A percentile compares a stretch with the other conserved stretches of the same genome.
phyloP scores from a whole-genome alignment of 176 grass and related monocot species.

The Phoenix roebelenii region DNA sequence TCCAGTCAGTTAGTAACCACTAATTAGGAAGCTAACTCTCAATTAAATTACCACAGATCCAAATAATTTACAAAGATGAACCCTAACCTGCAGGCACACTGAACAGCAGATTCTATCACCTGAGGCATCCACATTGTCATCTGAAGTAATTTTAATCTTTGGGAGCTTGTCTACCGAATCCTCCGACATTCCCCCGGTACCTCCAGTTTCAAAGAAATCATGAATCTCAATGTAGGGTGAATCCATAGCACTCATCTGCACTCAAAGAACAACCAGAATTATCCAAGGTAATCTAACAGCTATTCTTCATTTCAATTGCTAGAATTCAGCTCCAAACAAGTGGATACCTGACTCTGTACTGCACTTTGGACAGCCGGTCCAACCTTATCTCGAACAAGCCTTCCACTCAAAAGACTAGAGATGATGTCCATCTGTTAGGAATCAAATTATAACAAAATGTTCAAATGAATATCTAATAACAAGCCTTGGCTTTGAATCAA shows the following conservation, averaged over 20 bases:
- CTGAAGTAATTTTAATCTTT: constrained; percentile 30
- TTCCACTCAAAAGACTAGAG: constrained; percentile 61
- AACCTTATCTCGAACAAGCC: constrained; percentile 74
- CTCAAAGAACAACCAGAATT: too few species aligned
- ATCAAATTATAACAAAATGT: not conserved
- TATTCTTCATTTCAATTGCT: too few species aligned
- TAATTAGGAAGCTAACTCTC: not conserved
- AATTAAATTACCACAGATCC: not conserved
- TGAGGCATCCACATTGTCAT: constrained; percentile 29
- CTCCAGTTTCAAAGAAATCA: constrained; percentile 66
- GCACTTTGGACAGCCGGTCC: constrained; percentile 56
- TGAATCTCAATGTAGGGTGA: constrained; percentile 53
- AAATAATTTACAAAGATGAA: too few species aligned
- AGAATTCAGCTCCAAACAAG: constrained; percentile 9
- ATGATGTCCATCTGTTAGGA: constrained; percentile 59
- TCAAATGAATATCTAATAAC: too few species aligned
- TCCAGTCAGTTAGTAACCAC: too few species aligned
- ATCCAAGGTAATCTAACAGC: not conserved
- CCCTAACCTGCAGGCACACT: constrained; percentile 63
- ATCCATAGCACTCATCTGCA: constrained; percentile 73
- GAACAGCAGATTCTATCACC: constrained; percentile 67
- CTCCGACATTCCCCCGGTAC: constrained; percentile 28
- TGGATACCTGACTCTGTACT: constrained; percentile 67
- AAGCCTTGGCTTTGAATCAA: too few species aligned
- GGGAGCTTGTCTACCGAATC: constrained; percentile 43